Evolutionary conservation across 768 basidiomycete genomes (phyloP), one percentile per base, ranked within the genome.

Genomic region (Panellus pusillus): DNA sequence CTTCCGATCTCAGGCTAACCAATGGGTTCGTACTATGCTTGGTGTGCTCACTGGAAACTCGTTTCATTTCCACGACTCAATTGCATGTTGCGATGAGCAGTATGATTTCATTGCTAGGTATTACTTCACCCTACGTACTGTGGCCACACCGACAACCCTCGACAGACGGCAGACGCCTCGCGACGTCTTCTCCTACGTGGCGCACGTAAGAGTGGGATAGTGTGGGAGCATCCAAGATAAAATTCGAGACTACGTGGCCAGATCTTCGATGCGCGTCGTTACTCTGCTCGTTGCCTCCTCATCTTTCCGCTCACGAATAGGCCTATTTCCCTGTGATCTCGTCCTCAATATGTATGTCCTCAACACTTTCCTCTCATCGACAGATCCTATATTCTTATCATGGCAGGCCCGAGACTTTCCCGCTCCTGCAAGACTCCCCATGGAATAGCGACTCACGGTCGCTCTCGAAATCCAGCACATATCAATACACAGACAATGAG

Each of bases 161-260:
- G 17, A n/a, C n/a, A 31, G n/a, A 6, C 42, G 20, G 37, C 47
- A 38, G 32, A 14, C 32, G 14, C 14, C 42, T 29, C 12, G 38
- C 48, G 37, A 47, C 55, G 55, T 52, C 50, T 57, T 57, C 43
- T 49, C 9, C 47, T 52, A 57, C 56, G 56, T 57, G 41, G 27
- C 42, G 47, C 36, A 57, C 56, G 56, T 57, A 57, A 57, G 20
- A 52, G 47, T 43, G 51, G 51, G 31, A 35, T 45, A 20, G 47
- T 50, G 47, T 57, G 56, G 9, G 44, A 57, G 56, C 56, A 44
- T 52, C 51, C 52, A 52, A 53, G 52, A 57, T 57, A 57, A 57
- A 57, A 57, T 57, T 50, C 55, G 55, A 57, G 50, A 40, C 27
- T 52, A 50, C 55, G 50, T 57, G 56, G 51, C 43, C 47, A 36